Evolutionary conservation across 306 rosid species (phyloP).

Genomic region (Astragalus glycyphyllos): DNA sequence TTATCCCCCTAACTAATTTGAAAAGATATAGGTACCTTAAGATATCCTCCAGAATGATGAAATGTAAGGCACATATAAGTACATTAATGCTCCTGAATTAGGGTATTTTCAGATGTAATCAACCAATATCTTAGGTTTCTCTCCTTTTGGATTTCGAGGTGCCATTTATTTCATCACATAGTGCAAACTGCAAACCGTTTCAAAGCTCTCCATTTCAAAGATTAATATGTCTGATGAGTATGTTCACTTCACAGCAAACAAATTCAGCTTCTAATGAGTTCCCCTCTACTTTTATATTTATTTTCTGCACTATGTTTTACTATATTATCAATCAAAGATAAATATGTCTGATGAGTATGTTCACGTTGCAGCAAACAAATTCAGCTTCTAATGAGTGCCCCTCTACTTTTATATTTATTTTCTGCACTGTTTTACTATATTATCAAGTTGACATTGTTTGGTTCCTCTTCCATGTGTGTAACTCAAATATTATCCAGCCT

Average conservation of each 20-base stretch:
- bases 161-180: not conserved
- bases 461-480: not conserved
- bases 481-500: not conserved
- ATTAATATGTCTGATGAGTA: not conserved
- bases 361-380: not conserved
- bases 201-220: not conserved
- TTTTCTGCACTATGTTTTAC: not conserved
- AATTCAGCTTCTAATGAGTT: slow-evolving; percentile 17
- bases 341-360: not conserved
- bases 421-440: not conserved
- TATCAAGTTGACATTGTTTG: slow-evolving; percentile 13
- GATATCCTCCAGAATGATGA: slow-evolving; percentile 45
- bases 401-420: not conserved
- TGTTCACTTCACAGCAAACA: not conserved
- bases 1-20: slow-evolving; percentile 40
- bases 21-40: slow-evolving; percentile 41
- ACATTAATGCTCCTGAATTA: not conserved
- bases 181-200: not conserved
- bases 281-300: not conserved
- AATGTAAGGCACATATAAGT: slow-evolving; percentile 36
- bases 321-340: not conserved
- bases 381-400: slow-evolving; percentile 19
- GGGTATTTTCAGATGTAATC: not conserved
- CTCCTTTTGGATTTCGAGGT: not conserved
- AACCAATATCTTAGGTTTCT: not conserved